Evolutionary conservation across 225 moss, liverwort and hornwort species (phyloP).

Genomic region (Rhytidiadelphus loreus): DNA sequence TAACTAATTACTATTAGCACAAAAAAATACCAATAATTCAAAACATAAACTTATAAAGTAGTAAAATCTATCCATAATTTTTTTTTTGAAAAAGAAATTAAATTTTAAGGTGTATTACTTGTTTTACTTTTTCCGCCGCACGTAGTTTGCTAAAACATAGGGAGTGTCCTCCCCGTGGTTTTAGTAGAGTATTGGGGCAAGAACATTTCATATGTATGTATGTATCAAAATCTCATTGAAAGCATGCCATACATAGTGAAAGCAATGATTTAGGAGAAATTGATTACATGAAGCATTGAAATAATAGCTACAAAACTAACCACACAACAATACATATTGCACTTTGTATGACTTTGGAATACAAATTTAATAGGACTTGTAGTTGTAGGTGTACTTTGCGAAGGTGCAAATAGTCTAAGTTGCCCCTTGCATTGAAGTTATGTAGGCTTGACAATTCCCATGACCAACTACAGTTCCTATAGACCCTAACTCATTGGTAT

Average conservation of each 20-base stretch:
- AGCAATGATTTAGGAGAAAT: not conserved
- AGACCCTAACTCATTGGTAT: accelerated
- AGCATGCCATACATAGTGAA: not conserved
- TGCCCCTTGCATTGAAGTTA: too few species aligned
- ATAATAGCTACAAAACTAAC: not conserved
- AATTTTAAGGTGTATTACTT: too few species aligned
- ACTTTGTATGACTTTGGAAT: not conserved
- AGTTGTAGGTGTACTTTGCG: not conserved
- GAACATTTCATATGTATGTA: not conserved
- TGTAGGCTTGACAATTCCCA: not conserved
- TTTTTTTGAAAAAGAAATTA: too few species aligned
- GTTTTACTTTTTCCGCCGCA: too few species aligned
- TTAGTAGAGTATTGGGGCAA: not conserved
- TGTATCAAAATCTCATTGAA: not conserved
- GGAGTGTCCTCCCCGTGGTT: too few species aligned
- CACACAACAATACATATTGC: not conserved
- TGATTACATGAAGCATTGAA: not conserved
- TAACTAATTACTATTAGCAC: too few species aligned
- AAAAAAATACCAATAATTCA: too few species aligned
- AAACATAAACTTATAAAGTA: too few species aligned
- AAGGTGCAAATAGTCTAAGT: not conserved
- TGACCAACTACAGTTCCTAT: not conserved
- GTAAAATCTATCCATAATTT: too few species aligned
- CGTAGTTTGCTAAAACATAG: too few species aligned
- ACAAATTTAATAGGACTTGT: not conserved